These are phyloP conservation scores for Chamaenerion angustifolium DNA, from an alignment of 345 rosid genomes.

Conservation along the genomic window DNA sequence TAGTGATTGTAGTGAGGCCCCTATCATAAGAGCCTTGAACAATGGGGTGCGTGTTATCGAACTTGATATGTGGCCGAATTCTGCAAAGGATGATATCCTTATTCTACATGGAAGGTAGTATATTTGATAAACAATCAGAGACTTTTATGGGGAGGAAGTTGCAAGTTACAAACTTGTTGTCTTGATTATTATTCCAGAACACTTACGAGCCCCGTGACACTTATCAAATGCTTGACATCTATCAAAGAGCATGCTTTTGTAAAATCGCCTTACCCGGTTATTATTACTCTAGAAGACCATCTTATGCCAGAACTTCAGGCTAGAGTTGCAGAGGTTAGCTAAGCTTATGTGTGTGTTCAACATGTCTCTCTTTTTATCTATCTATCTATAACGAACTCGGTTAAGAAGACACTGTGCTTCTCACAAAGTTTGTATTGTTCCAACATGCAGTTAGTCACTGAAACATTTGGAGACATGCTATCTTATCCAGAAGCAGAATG, in stretches of 20 bases:
- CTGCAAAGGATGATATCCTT: conserved; percentile 48
- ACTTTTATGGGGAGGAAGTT: no score
- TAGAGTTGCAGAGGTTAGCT: conserved; percentile 68
- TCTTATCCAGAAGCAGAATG: conserved; percentile 48
- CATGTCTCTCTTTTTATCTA: no score
- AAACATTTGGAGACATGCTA: conserved; percentile 58
- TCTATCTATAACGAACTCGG: no score
- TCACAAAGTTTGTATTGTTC: no score
- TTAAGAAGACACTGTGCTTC: no score
- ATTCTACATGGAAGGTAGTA: conserved; percentile 90
- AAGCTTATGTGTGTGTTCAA: no score
- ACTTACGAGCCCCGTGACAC: conserved; percentile 65
- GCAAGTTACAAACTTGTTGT: background rate
- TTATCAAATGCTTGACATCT: conserved; percentile 60
- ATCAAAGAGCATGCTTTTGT: conserved; percentile 65
- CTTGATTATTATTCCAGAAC: conserved; percentile 33
- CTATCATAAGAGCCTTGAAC: conserved; percentile 60
- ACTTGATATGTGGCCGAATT: conserved; percentile 90
- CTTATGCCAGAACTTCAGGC: conserved; percentile 87
- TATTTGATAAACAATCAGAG: background rate
- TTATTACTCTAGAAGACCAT: conserved; percentile 90
- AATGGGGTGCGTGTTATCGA: conserved; percentile 84
- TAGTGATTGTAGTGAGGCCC: conserved; percentile 92
- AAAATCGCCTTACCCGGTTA: conserved; percentile 72
- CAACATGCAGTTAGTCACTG: conserved; percentile 43